Evolutionary conservation across 2,329 filamentous ascomycete genomes (phyloP), one percentile per base, ranked within the genome.

Genomic region (Sphaceloma murrayae): DNA sequence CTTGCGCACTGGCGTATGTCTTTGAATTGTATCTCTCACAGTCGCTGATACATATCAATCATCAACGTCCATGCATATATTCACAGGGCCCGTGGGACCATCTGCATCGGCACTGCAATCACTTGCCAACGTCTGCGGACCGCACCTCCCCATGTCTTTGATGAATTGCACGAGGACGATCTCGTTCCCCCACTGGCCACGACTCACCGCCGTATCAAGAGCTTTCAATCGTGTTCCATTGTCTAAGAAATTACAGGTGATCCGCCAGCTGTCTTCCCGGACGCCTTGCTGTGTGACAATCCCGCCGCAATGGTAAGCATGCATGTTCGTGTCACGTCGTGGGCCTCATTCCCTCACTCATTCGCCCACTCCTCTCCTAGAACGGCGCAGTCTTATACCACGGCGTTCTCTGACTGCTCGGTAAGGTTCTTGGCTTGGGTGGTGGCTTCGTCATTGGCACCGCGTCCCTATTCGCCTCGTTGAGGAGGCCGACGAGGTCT

Each of bases 111-210:
- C n/a, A n/a, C n/a, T n/a, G n/a, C n/a, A n/a, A n/a, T n/a, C n/a
- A n/a, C n/a, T n/a, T n/a, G n/a, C n/a, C n/a, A n/a, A n/a, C n/a
- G n/a, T n/a, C n/a, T n/a, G n/a, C n/a, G n/a, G n/a, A n/a, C n/a
- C n/a, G n/a, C n/a, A n/a, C 34, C 10, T 26, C 36, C 8, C 33
- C 16, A 36, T 10, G 24, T 16, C 19, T 17, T 26, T 26, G 36
- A 40, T 30, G 30, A 30, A 40, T 40, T 40, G 36, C 36, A 18
- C 24, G n/a, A n/a, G n/a, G n/a, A n/a, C n/a, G n/a, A n/a, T n/a
- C n/a, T n/a, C n/a, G n/a, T n/a, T n/a, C n/a, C n/a, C n/a, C n/a
- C n/a, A n/a, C n/a, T n/a, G n/a, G n/a, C n/a, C n/a, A n/a, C n/a
- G n/a, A n/a, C n/a, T n/a, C n/a, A n/a, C n/a, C n/a, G n/a, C n/a